Evolutionary conservation across 2,329 filamentous ascomycete genomes (phyloP), one percentile per base, ranked within the genome.

Genomic region (Chalara sp.): DNA sequence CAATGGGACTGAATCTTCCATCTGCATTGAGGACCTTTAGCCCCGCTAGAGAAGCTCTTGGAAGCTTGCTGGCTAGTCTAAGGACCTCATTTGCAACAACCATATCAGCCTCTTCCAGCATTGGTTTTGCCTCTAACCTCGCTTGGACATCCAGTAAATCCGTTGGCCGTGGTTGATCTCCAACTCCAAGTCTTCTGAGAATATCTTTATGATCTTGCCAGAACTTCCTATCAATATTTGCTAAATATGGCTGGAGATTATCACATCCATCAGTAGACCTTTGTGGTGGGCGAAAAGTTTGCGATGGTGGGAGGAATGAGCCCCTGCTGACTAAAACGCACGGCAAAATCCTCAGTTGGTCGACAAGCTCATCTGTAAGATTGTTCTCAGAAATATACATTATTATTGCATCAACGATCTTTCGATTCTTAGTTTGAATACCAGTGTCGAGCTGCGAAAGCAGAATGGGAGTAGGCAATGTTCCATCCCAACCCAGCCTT

Each of bases 71-170:
- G 10, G 59, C 60, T 10, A 61, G 13, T 1, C 48, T 51, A 11
- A 64, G 48, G n/a, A 62, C 53, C 48, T 61, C 60, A 11, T 63
- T 48, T 3, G 63, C 56, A 29, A 63, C 55, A 11, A 35, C 47
- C 4, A 58, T 32, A 37, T 64, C 62, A 1, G 50, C 40, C 6
- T 59, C 54, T 1, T 47, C 44, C 8, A 65, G 55, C 10, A 44
- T 32, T 5, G 35, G 41, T 28, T 58, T 61, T 1, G 35, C 31
- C 21, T 58, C 58, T 32, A 65, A 48, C 31, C 51, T 35, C 5
- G n/a, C 40, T 44, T 61, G 56, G 8, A 62, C 43, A 8, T 53
- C 32, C 6, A 63, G 40, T 11, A 65, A 46, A 28, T 65, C 55
- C 29, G 32, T 49, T 6, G 52, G 49, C 37, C 49, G 51, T 42